A percentile compares a stretch with the other conserved stretches of the same genome.
Conservation (phyloP, 1,139 yeast genomes). For the Spencermartinsiella ligniputridi region DNA sequence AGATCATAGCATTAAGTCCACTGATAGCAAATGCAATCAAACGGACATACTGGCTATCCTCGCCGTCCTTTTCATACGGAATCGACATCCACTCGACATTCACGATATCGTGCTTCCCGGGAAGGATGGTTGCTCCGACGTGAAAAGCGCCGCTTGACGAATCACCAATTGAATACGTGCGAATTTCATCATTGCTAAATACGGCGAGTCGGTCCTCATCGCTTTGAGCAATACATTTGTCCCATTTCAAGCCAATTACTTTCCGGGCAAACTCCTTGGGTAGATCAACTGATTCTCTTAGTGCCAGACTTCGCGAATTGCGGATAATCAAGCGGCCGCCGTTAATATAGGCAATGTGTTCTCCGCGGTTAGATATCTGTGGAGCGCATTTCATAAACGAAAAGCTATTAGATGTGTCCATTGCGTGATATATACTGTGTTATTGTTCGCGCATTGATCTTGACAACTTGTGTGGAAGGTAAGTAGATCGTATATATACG, state of each 20-base stretch:
- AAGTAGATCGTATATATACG: too few species aligned
- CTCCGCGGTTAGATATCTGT: constrained; percentile 18
- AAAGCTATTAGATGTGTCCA: constrained; percentile 9
- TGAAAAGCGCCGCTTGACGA: constrained; percentile 4
- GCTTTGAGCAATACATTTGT: constrained; percentile 11
- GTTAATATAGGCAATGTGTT: constrained; percentile 22
- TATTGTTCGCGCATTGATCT: too few species aligned
- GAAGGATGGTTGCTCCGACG: constrained; percentile 15
- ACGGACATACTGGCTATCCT: constrained; percentile 14
- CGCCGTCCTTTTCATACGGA: constrained; percentile 6
- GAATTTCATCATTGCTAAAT: constrained; percentile 16
- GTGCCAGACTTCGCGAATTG: constrained; percentile 17
- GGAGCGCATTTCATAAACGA: constrained; percentile 14
- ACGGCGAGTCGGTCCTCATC: constrained; percentile 24
- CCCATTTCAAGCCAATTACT: constrained; percentile 19
- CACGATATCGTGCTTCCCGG: constrained; percentile 18
- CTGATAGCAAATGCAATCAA: constrained; percentile 18
- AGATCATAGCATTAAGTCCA: constrained; percentile 16
- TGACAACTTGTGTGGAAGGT: too few species aligned
- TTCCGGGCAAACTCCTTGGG: constrained; percentile 17
- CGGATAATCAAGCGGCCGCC: constrained; percentile 22
- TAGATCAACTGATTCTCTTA: constrained; percentile 19
- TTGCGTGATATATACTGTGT: too few species aligned
- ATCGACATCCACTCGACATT: constrained; percentile 22
- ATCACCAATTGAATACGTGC: constrained; percentile 16